Evolutionary conservation across 768 basidiomycete genomes (phyloP).

Genomic region (Lentinula sp.): DNA sequence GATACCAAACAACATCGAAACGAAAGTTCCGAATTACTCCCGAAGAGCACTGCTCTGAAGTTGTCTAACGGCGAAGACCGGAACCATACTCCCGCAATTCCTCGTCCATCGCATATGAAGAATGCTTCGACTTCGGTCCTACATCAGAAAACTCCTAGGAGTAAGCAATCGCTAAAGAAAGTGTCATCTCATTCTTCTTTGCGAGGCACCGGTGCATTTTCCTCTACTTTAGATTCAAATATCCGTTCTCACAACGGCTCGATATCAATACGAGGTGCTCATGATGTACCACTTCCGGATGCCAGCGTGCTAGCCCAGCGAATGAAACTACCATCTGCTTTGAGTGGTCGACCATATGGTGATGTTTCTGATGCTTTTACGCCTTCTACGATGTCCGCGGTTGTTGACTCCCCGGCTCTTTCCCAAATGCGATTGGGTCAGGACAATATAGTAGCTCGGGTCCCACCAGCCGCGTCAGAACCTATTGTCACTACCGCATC

Average conservation of each 20-base stretch:
- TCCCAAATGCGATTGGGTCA: not conserved
- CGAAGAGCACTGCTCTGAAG: not conserved
- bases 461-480: not conserved
- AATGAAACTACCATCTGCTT: not conserved
- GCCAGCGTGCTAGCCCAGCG: not conserved
- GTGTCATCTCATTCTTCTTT: not conserved
- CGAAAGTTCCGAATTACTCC: not conserved
- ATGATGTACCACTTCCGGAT: not conserved
- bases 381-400: not conserved
- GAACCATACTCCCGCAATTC: not conserved
- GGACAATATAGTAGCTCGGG: not conserved
- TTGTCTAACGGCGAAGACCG: not conserved
- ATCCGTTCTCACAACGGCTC: not conserved
- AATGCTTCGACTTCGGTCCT: not conserved
- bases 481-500: not conserved
- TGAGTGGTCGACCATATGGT: not conserved
- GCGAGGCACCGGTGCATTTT: not conserved
- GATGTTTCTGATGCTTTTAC: not conserved
- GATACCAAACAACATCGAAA: not conserved
- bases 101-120: not conserved
- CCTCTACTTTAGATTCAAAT: not conserved
- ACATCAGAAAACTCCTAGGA: not conserved
- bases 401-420: not conserved
- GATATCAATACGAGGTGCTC: not conserved
- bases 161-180: not conserved